Conservation (phyloP, 1,284 basidiomycete species). For the Marasmius tenuissimus region DNA sequence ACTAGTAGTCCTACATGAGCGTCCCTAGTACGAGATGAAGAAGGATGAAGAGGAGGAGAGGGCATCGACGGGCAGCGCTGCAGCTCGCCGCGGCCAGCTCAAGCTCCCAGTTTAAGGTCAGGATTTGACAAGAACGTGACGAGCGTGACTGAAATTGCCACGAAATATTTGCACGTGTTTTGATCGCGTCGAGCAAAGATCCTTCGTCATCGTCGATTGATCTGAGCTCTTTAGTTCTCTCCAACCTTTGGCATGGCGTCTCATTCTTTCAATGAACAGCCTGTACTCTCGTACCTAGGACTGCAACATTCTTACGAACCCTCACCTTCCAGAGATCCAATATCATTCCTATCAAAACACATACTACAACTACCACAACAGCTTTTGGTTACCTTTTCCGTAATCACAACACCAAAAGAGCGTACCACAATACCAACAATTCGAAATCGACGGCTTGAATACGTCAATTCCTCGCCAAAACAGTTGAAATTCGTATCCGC, state of each 20-base stretch:
- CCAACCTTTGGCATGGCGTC: conserved; percentile 12
- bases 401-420: conserved; percentile 64
- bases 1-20: background rate
- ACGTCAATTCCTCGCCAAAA: conserved; percentile 49
- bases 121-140: no score
- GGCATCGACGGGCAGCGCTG: background rate
- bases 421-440: conserved; percentile 61
- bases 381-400: conserved; percentile 56
- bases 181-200: no score
- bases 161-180: no score
- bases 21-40: no score
- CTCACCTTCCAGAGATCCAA: conserved; percentile 55
- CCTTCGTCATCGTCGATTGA: background rate
- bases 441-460: conserved; percentile 69
- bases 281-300: conserved; percentile 61
- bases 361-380: conserved; percentile 67
- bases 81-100: background rate
- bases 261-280: conserved; percentile 35
- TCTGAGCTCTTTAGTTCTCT: background rate
- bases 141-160: no score
- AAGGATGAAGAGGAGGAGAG: background rate
- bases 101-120: no score
- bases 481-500: conserved; percentile 55
- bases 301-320: conserved; percentile 58
- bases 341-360: conserved; percentile 62